These are phyloP conservation scores for Microcos paniculata DNA, from an alignment of 345 rosid genomes.

Conservation along the genomic window DNA sequence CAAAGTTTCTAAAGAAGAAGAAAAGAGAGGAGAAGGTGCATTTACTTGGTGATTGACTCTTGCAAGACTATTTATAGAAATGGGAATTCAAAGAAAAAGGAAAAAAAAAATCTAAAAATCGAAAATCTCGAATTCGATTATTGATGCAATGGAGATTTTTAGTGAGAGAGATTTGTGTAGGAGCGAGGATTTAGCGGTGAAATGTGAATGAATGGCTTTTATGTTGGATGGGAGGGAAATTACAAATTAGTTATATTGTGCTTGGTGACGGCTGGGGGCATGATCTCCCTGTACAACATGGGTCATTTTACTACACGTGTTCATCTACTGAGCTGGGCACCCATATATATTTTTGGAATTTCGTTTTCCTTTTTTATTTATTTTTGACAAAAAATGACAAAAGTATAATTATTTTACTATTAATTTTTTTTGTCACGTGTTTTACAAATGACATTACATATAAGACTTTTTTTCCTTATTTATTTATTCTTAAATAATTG, in stretches of 20 bases:
- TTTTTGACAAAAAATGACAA: no score
- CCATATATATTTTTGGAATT: not conserved
- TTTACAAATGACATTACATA: no score
- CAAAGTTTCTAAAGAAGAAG: not conserved
- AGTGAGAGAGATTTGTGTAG: not conserved
- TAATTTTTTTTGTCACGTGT: no score
- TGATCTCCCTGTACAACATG: not conserved
- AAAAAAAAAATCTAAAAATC: not conserved
- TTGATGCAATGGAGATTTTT: not conserved
- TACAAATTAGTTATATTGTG: not conserved
- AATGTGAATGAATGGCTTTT: not conserved
- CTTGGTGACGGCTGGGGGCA: not conserved
- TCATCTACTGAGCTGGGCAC: not conserved
- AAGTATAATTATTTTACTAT: no score
- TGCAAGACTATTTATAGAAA: not conserved
- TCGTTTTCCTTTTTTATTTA: not conserved
- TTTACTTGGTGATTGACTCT: not conserved
- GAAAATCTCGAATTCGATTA: not conserved
- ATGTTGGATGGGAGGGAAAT: not conserved
- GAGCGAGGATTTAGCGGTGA: conserved; percentile 9
- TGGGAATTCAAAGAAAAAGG: not conserved
- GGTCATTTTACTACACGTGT: not conserved
- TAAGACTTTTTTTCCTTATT: no score
- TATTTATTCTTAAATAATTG: no score
- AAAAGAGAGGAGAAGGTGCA: not conserved